These are phyloP conservation scores for Diaporthe capsici DNA, from an alignment of 2,329 filamentous ascomycete genomes.

Conservation along the genomic window DNA sequence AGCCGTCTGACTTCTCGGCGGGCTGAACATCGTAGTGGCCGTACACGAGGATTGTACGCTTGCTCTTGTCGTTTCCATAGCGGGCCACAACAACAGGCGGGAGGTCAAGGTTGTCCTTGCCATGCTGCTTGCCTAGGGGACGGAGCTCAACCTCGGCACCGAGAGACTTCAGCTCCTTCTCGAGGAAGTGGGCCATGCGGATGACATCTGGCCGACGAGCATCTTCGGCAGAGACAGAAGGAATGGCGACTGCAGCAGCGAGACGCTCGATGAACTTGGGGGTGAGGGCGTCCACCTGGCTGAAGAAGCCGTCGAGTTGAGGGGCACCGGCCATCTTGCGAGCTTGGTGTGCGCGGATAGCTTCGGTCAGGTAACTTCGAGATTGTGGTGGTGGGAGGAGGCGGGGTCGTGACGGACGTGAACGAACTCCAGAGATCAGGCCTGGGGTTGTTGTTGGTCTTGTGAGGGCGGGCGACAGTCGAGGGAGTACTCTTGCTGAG, in stretches of 20 bases:
- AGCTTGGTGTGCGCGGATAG: constrained; percentile 71
- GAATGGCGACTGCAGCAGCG: constrained; percentile 93
- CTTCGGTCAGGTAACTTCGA: constrained; percentile 66
- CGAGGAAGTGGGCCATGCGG: constrained; percentile 95
- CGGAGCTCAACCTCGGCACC: constrained; percentile 91
- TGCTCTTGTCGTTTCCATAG: constrained; percentile 92
- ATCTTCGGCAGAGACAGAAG: constrained; percentile 94
- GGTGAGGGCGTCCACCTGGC: constrained; percentile 86
- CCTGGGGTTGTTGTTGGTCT: constrained; percentile 14
- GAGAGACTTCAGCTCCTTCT: constrained; percentile 83
- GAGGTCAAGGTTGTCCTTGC: constrained; percentile 89
- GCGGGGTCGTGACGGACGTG: constrained; percentile 16
- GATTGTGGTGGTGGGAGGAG: constrained; percentile 31
- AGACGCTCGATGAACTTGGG: constrained; percentile 91
- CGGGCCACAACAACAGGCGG: constrained; percentile 93
- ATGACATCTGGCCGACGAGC: constrained; percentile 91
- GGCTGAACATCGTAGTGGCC: constrained; percentile 99
- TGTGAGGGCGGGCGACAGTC: constrained; percentile 14
- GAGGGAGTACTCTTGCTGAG: constrained; percentile 32
- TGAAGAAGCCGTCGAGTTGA: constrained; percentile 92
- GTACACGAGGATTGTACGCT: constrained; percentile 96
- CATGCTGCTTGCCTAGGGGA: constrained; percentile 90
- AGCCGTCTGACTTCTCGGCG: constrained; percentile 92
- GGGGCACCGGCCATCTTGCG: constrained; percentile 81
- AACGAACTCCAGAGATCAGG: not conserved